Evolutionary conservation across 139 green algal genomes (phyloP), one percentile per base, ranked within the genome.

Genomic region (Chlorella ohadii): DNA sequence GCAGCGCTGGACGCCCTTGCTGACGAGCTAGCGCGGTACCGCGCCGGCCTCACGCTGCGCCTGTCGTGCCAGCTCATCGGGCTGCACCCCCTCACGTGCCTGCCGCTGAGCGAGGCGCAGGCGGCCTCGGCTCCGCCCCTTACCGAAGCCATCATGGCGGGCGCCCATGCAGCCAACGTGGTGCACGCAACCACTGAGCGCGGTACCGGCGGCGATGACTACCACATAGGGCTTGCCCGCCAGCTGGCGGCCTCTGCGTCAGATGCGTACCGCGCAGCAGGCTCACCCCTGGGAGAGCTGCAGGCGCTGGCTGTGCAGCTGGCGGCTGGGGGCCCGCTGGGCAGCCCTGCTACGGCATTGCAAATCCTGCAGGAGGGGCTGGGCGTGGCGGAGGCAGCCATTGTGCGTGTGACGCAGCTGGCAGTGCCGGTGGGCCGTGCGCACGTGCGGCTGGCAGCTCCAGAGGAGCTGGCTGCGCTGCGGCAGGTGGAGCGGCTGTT

Each of bases 61-160:
- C 39, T 83, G 78, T 63, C 78, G 4, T 44, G 38, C 63, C 78
- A 84, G 64, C 33, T 65, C 28, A 51, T 47, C 4, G 78, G 78
- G 12, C 78, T 84, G 65, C 39, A 84, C 41, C 63, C 78, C 1
- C 33, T 67, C 5, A 84, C 63, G 31, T 41, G 57, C 57, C n/a
- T 61, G 44, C 78, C 64, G 20, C 38, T 83, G 77, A 27, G 38
- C 25, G 34, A 34, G 23, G 75, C 6, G 9, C 57, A 39, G 12
- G 75, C 75, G 9, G 5, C 75, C 23, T 33, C 75, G 11, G 34
- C 55, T 2, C 31, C 55, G 33, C 31, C 5, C 1, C 55, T 28
- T 2, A 1, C 56, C 1, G 22, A 25, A 3, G 22, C 33, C 22
- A 56, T 23, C 55, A 31, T 56, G 23, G 22, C 72, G 1, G n/a